Conservation (phyloP, 2,329 filamentous ascomycete species). For the Zymoseptoria passerinii region DNA sequence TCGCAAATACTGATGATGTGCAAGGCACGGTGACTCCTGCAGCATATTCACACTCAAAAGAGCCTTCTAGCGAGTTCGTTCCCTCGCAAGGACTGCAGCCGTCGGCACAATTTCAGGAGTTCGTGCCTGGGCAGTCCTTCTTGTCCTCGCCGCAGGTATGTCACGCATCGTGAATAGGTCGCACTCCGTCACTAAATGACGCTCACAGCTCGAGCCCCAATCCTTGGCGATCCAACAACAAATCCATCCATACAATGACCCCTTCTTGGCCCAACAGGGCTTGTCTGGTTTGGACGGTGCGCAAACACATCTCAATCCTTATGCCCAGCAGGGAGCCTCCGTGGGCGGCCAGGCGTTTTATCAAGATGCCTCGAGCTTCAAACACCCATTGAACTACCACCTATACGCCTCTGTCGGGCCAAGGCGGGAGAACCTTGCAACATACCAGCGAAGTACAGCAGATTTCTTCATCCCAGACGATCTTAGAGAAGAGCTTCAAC, state of each 20-base stretch:
- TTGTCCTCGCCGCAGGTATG: conserved; percentile 41
- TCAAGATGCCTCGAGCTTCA: conserved; percentile 48
- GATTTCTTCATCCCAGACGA: conserved; percentile 90
- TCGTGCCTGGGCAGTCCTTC: conserved; percentile 47
- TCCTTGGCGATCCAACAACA: conserved; percentile 21
- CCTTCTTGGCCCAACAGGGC: conserved; percentile 31
- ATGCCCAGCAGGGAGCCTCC: conserved; percentile 60
- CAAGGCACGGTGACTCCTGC: conserved; percentile 37
- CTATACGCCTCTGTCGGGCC: conserved; percentile 82
- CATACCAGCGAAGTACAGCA: conserved; percentile 78
- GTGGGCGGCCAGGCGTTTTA: conserved; percentile 61
- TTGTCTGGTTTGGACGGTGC: conserved; percentile 26
- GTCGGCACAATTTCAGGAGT: conserved; percentile 42
- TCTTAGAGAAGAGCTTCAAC: conserved; percentile 78
- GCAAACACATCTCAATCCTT: conserved; percentile 51
- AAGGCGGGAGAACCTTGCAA: conserved; percentile 69
- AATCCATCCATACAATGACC: conserved; percentile 35
- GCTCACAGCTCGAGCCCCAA: conserved; percentile 1
- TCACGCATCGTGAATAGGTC: background rate
- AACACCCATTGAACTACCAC: conserved; percentile 70
- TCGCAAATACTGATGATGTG: conserved; percentile 8
- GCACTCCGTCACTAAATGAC: background rate
- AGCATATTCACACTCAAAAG: conserved; percentile 34
- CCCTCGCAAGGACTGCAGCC: conserved; percentile 31
- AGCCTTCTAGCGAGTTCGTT: conserved; percentile 37